These are phyloP conservation scores for Pistacia vera DNA, from an alignment of 345 rosid species.

Conservation along the genomic window DNA sequence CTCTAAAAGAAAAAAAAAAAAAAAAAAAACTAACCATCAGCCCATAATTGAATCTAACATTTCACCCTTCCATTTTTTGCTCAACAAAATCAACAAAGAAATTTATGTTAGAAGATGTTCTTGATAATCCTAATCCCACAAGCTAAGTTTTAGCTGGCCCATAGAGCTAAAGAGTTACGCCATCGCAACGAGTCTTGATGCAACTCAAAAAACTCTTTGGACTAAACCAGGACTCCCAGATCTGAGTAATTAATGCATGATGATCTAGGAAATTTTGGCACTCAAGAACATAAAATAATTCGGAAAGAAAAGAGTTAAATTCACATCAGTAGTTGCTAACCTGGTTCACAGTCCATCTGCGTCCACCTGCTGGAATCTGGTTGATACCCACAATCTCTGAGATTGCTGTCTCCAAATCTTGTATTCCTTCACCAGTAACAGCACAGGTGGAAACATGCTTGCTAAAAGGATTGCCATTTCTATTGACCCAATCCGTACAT, in stretches of 20 bases:
- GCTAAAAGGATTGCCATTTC: slow-evolving; percentile 31
- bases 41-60: neutral
- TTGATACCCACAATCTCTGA: slow-evolving; percentile 71
- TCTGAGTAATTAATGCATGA: neutral
- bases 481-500: slow-evolving; percentile 41
- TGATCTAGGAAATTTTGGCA: neutral
- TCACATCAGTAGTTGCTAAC: slow-evolving; percentile 27
- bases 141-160: no score
- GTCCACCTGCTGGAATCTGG: slow-evolving; percentile 65
- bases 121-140: neutral
- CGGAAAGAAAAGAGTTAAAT: neutral
- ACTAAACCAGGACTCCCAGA: neutral
- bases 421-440: slow-evolving; percentile 80
- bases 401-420: slow-evolving; percentile 64
- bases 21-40: neutral
- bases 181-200: no score
- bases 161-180: neutral
- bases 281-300: neutral
- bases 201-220: neutral
- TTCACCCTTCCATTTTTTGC: neutral
- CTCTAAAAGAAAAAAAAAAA: slow-evolving; percentile 45
- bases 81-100: neutral
- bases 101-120: neutral
- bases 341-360: slow-evolving; percentile 86
- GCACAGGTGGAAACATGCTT: slow-evolving; percentile 77